These are phyloP conservation scores for Lentinula sp. DNA, from an alignment of 768 basidiomycete genomes.

Conservation along the genomic window DNA sequence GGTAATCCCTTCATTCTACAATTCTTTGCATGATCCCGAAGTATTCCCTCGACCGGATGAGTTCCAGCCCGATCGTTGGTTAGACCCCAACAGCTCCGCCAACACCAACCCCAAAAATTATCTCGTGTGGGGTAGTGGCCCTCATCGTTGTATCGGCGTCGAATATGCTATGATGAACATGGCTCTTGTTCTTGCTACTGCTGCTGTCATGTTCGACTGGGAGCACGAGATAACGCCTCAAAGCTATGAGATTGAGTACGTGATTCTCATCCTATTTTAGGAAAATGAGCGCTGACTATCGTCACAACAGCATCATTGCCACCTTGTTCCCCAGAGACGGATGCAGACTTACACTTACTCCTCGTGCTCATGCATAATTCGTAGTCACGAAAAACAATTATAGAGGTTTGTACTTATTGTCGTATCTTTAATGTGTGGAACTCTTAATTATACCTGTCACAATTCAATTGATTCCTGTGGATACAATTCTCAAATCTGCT, in stretches of 20 bases:
- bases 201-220: constrained; percentile 75
- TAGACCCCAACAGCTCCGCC: constrained; percentile 74
- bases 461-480: neutral
- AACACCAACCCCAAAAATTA: constrained; percentile 90
- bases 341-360: constrained; percentile 72
- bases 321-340: constrained; percentile 96
- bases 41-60: constrained; percentile 84
- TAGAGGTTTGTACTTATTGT: constrained; percentile 2
- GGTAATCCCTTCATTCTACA: constrained; percentile 92
- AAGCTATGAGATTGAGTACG: constrained; percentile 79
- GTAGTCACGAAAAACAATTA: neutral
- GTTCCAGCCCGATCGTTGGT: constrained; percentile 88
- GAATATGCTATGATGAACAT: constrained; percentile 95
- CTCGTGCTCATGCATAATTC: constrained; percentile 30
- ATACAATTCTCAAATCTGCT: neutral
- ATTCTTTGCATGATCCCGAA: constrained; percentile 84
- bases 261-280: constrained; percentile 14
- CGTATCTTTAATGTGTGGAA: neutral
- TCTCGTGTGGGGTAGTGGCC: constrained; percentile 91
- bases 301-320: constrained; percentile 70
- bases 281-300: constrained; percentile 5
- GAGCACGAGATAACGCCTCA: constrained; percentile 79
- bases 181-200: constrained; percentile 77
- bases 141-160: constrained; percentile 87
- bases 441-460: neutral